Percentiles rank a stretch among this genome's conserved stretches.
Evolutionary conservation across 495 filamentous ascomycete genomes (phyloP).

Genomic region (Penicillium herquei): DNA sequence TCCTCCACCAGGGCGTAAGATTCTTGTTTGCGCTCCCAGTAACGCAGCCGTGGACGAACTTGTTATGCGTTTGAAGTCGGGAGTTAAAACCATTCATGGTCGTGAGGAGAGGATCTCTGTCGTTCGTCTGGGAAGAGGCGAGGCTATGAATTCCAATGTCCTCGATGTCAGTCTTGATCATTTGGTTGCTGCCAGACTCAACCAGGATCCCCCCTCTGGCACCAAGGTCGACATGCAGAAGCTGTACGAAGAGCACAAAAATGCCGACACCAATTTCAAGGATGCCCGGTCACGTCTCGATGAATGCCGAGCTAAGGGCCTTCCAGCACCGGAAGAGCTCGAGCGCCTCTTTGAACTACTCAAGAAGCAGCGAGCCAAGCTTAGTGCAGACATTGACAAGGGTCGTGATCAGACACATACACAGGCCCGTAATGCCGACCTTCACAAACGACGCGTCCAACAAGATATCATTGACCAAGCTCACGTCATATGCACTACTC

Average conservation of each 20-base stretch:
- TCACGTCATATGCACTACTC: slow-evolving; percentile 90
- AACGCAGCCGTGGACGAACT: slow-evolving; percentile 97
- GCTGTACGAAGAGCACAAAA: slow-evolving; percentile 78
- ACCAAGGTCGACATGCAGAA: slow-evolving; percentile 62
- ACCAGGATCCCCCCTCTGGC: slow-evolving; percentile 31
- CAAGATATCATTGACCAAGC: slow-evolving; percentile 87
- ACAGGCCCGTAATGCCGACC: slow-evolving; percentile 73
- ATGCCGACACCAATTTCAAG: slow-evolving; percentile 67
- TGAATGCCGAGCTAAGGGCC: slow-evolving; percentile 60
- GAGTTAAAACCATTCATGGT: slow-evolving; percentile 76
- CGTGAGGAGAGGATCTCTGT: slow-evolving; percentile 71
- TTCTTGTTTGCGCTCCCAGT: slow-evolving; percentile 93
- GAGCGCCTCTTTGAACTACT: slow-evolving; percentile 72
- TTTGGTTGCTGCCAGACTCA: slow-evolving; percentile 73
- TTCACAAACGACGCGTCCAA: slow-evolving; percentile 78
- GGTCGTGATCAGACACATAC: slow-evolving; percentile 81
- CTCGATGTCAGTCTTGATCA: slow-evolving; percentile 92
- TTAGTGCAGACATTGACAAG: slow-evolving; percentile 79
- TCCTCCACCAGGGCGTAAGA: slow-evolving; percentile 65
- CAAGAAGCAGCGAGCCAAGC: slow-evolving; percentile 70
- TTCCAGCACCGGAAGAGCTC: slow-evolving; percentile 60
- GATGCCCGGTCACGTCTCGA: slow-evolving; percentile 68
- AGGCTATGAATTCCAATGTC: slow-evolving; percentile 89
- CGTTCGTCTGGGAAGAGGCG: slow-evolving; percentile 85
- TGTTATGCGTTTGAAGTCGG: slow-evolving; percentile 87